Conservation (phyloP, 106 monocot species). For the Chionographis japonica region DNA sequence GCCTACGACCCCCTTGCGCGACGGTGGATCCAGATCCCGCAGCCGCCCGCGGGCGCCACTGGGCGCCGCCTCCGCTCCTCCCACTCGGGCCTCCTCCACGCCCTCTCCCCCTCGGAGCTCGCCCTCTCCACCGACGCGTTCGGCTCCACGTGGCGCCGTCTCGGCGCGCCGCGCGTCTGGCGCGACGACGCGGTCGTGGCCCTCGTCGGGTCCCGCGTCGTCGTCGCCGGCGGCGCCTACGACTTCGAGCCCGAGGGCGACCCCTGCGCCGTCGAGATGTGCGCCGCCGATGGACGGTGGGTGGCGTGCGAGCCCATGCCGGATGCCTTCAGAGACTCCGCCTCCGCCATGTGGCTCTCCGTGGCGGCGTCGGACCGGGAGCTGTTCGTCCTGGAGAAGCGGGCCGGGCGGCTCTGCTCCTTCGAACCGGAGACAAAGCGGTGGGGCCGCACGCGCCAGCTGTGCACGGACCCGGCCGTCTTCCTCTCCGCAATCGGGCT, state of each 20-base stretch:
- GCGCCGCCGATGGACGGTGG: conserved; percentile 7
- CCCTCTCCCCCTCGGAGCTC: conserved; percentile 20
- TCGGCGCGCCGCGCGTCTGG: conserved; percentile 20
- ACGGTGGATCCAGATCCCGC: conserved; percentile 22
- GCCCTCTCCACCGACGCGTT: conserved; percentile 21
- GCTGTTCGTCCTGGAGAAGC: conserved; percentile 37
- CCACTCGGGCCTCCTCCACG: conserved; percentile 13
- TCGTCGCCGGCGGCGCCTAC: conserved; percentile 41
- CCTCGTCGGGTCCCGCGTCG: conserved; percentile 22
- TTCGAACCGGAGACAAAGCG: conserved; percentile 31
- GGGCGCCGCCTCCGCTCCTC: not conserved
- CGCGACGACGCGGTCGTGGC: conserved; percentile 51
- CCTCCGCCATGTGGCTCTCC: conserved; percentile 49
- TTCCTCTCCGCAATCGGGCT: conserved; percentile 16
- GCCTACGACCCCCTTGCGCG: conserved; percentile 43
- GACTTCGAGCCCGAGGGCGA: conserved; percentile 25
- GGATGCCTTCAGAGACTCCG: conserved; percentile 25
- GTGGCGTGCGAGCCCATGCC: conserved; percentile 40
- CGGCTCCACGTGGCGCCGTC: conserved; percentile 17
- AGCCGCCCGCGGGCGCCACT: not conserved
- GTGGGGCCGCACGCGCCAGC: conserved; percentile 25
- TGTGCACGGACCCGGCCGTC: conserved; percentile 6
- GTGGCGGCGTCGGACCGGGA: conserved; percentile 24
- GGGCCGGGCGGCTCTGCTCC: conserved; percentile 19
- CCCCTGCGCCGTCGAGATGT: conserved; percentile 29